phyloP scores from a whole-genome alignment of 1,139 yeast species.

The Pichia sp. region DNA sequence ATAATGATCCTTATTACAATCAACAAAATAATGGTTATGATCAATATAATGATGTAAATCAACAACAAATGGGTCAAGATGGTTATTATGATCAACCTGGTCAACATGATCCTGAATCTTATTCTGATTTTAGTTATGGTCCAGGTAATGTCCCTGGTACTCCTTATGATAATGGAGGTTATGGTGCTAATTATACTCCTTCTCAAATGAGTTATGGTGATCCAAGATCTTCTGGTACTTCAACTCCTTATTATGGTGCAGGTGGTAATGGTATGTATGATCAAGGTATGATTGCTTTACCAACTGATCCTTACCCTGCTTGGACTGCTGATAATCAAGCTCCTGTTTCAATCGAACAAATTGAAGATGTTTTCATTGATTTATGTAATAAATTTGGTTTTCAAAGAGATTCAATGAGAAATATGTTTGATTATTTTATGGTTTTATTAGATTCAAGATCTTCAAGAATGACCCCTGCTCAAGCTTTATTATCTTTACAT shows the following conservation, averaged over 20 bases:
- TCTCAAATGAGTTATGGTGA: slow-evolving; percentile 82
- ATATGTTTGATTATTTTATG: slow-evolving; percentile 73
- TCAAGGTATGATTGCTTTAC: slow-evolving; percentile 42
- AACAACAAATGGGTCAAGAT: slow-evolving; percentile 16
- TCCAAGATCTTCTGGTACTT: slow-evolving; percentile 85
- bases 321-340: slow-evolving; percentile 61
- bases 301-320: slow-evolving; percentile 52
- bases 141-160: slow-evolving; percentile 60
- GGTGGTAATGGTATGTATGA: slow-evolving; percentile 38
- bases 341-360: slow-evolving; percentile 50
- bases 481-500: slow-evolving; percentile 63
- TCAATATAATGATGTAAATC: slow-evolving; percentile 8
- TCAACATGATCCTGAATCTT: slow-evolving; percentile 64
- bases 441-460: slow-evolving; percentile 69
- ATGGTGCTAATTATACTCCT: slow-evolving; percentile 57
- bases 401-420: slow-evolving; percentile 70
- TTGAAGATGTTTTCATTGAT: slow-evolving; percentile 57
- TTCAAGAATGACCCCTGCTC: slow-evolving; percentile 66
- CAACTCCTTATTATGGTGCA: slow-evolving; percentile 89
- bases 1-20: slow-evolving; percentile 27
- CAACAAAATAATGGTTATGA: slow-evolving; percentile 4
- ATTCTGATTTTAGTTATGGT: slow-evolving; percentile 71
- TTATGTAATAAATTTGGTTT: slow-evolving; percentile 63
- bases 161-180: slow-evolving; percentile 55
- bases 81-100: slow-evolving; percentile 49